Base-by-base conservation (phyloP, 1,139 yeast genomes). In the Geotrichum histeridarum region DNA sequence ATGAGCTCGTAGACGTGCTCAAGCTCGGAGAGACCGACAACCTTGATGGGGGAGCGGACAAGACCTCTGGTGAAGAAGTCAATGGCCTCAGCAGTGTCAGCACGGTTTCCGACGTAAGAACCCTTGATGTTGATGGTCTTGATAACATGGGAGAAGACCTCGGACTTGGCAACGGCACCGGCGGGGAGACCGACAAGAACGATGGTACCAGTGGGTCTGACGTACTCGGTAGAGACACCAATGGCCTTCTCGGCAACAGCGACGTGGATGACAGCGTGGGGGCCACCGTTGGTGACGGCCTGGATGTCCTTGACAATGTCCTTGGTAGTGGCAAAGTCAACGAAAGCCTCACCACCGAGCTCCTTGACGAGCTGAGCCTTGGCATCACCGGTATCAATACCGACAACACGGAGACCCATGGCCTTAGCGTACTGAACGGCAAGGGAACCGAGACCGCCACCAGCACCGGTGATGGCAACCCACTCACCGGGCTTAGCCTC, bases 141-240 rank as follows among this genome's bases (percentile, higher is more conserved):
- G 63, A 83, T 77, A 60, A 85, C 91, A 54, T 84, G 79, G 60
- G 72, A 74, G 73, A 85, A 83, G 56, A 85, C 85, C 53, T 80
- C 78, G 33, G 86, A 78, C 59, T 74, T 73, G 62, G 79, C 80
- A 66, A 78, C 77, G 54, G 91, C 87, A 63, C 79, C 80, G 46
- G 86, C 86, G 61, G 94, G 94, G 66, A 86, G 76, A 63, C 94
- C 94, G 63, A 86, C 93, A 64, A 84, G 75, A 52, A 86, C 93
- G 67, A 84, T 86, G 60, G 86, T 82, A 70, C 95, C 95, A 57
- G 80, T 76, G 35, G 88, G 73, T 72, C 93, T 80, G 56, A 84
- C 86, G 71, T 82, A 86, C 60, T 79, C 76, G 60, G 83, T 76
- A 18, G 93, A 84, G 66, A 81, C 83, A 55, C 79, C 73, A 65